Evolutionary conservation across 2,329 filamentous ascomycete genomes (phyloP).

Genomic region (Beauveria brongniartii): DNA sequence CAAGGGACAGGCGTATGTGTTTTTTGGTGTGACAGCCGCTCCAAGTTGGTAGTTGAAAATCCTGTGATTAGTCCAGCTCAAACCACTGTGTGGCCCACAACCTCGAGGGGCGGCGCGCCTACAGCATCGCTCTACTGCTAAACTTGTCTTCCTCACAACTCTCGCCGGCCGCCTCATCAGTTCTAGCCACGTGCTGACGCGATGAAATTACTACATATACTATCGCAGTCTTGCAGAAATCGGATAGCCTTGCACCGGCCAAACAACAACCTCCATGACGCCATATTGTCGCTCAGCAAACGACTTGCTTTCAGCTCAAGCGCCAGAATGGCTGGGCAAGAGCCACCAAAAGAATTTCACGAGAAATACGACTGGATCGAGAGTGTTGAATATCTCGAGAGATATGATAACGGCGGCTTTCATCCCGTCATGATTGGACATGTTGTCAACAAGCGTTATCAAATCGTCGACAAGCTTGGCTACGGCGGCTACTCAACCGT

Average conservation of each 20-base stretch:
- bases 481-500: slow-evolving; percentile 31
- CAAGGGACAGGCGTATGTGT: too few species aligned
- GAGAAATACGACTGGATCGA: background rate
- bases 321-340: background rate
- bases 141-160: too few species aligned
- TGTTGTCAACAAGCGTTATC: slow-evolving; percentile 21
- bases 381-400: background rate
- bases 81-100: too few species aligned
- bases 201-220: too few species aligned
- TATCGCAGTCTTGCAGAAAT: too few species aligned
- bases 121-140: too few species aligned
- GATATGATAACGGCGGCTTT: background rate
- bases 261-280: background rate
- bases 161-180: too few species aligned
- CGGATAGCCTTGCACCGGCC: background rate
- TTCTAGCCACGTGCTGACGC: too few species aligned
- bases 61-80: too few species aligned
- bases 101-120: too few species aligned
- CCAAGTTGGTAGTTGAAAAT: too few species aligned
- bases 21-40: too few species aligned
- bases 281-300: background rate
- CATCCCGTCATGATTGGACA: slow-evolving; percentile 2
- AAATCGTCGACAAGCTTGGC: slow-evolving; percentile 30
- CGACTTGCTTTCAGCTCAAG: background rate
- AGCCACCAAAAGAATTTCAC: background rate